phyloP scores from a whole-genome alignment of 805 yeast species.

The Sugiyamaella marilandica region DNA sequence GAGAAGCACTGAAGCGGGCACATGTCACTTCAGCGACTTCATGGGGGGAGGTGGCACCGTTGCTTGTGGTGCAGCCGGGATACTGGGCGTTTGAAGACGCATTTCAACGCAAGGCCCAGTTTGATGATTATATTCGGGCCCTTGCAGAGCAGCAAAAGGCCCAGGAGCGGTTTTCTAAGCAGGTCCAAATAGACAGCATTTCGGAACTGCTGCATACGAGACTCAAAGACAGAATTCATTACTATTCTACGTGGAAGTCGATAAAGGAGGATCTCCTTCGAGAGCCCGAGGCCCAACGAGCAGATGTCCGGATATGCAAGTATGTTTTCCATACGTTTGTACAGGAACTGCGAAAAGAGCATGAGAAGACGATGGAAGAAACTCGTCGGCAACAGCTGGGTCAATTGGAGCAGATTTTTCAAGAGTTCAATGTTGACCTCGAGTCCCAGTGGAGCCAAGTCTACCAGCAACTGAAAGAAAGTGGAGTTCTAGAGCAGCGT shows the following conservation, averaged over 20 bases:
- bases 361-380: conserved; percentile 24
- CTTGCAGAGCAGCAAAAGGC: conserved; percentile 34
- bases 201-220: conserved; percentile 43
- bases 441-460: conserved; percentile 38
- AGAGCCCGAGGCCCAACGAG: conserved; percentile 60
- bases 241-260: conserved; percentile 62
- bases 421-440: conserved; percentile 22
- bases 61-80: conserved; percentile 51
- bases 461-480: conserved; percentile 22
- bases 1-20: conserved; percentile 47
- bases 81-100: conserved; percentile 69
- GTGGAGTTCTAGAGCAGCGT: conserved; percentile 27
- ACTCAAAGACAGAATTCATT: conserved; percentile 41
- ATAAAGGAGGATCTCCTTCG: conserved; percentile 49
- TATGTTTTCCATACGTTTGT: conserved; percentile 52
- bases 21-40: conserved; percentile 73
- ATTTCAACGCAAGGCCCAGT: conserved; percentile 51
- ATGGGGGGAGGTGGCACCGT: conserved; percentile 58
- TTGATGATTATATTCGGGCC: conserved; percentile 52
- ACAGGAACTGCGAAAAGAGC: conserved; percentile 32
- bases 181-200: conserved; percentile 52
- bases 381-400: conserved; percentile 1
- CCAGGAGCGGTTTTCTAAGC: conserved; percentile 41
- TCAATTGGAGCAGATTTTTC: conserved; percentile 23
- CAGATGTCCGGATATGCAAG: conserved; percentile 45